phyloP scores from a whole-genome alignment of 2,329 filamentous ascomycete species.

The Botrytis sinoallii region DNA sequence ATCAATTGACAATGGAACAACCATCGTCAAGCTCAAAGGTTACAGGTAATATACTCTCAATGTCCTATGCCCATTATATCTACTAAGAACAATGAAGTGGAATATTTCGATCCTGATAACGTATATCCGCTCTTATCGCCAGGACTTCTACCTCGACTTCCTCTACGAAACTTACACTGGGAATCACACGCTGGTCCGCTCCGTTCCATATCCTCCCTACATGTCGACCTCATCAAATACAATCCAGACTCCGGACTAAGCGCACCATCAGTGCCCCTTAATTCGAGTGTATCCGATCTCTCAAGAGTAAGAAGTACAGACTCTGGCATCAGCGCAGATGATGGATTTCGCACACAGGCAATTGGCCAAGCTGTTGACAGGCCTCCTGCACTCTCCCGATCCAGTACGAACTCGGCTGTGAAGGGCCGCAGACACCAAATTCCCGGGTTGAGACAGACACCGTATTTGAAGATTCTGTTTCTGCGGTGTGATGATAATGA shows the following conservation, averaged over 20 bases:
- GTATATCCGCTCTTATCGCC: slow-evolving; percentile 80
- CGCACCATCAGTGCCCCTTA: slow-evolving; percentile 38
- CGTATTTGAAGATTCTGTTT: slow-evolving; percentile 87
- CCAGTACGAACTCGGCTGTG: slow-evolving; percentile 33
- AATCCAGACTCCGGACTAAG: slow-evolving; percentile 44
- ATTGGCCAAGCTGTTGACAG: slow-evolving; percentile 42
- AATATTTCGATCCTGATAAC: slow-evolving; percentile 91
- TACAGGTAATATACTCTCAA: slow-evolving; percentile 52
- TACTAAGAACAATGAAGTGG: slow-evolving; percentile 55
- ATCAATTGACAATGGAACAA: slow-evolving; percentile 55
- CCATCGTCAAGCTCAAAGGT: slow-evolving; percentile 72
- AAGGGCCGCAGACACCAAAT: slow-evolving; percentile 84
- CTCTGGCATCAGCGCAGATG: slow-evolving; percentile 43
- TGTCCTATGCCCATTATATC: not conserved
- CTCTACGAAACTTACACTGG: slow-evolving; percentile 92
- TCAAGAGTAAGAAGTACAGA: slow-evolving; percentile 40
- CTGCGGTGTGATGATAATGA: slow-evolving; percentile 96
- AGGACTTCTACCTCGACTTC: slow-evolving; percentile 73
- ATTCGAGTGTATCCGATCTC: slow-evolving; percentile 36
- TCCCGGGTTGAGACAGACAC: slow-evolving; percentile 84
- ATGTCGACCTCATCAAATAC: slow-evolving; percentile 75
- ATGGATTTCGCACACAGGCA: slow-evolving; percentile 60
- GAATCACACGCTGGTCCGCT: slow-evolving; percentile 89
- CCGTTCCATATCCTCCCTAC: slow-evolving; percentile 88
- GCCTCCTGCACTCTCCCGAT: slow-evolving; percentile 24